Conservation (phyloP, 208 protist species). For the Acanthamoeba sp. region DNA sequence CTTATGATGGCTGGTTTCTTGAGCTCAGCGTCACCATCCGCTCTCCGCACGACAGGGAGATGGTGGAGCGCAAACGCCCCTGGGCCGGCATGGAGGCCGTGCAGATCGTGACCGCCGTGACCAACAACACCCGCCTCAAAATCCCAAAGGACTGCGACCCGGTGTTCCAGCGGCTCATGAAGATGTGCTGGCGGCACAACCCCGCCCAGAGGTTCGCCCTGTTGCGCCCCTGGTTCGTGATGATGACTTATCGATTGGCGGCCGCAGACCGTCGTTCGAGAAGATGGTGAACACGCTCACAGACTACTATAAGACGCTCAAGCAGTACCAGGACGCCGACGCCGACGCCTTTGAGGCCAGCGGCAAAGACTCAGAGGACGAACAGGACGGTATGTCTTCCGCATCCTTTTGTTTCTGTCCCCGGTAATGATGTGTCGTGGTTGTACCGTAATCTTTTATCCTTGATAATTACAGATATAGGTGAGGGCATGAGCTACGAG, state of each 20-base stretch:
- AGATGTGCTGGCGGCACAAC: constrained; percentile 69
- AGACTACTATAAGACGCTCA: constrained; percentile 64
- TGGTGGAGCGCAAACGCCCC: constrained; percentile 46
- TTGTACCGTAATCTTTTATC: background rate
- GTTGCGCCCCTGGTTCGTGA: background rate
- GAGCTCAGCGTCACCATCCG: background rate
- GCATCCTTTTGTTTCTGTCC: background rate
- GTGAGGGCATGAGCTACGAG: constrained; percentile 23
- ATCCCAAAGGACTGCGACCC: constrained; percentile 70
- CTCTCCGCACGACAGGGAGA: background rate
- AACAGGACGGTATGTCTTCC: background rate
- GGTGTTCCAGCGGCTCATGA: constrained; percentile 50
- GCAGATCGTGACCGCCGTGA: constrained; percentile 52
- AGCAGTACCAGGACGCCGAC: constrained; percentile 39
- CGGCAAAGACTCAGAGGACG: background rate
- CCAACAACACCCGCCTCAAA: constrained; percentile 53
- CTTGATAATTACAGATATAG: background rate
- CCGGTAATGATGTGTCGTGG: no score
- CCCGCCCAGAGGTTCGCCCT: constrained; percentile 21
- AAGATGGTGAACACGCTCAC: constrained; percentile 44
- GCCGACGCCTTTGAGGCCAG: constrained; percentile 24
- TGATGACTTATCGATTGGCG: background rate
- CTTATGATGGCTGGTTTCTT: background rate
- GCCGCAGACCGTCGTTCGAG: constrained; percentile 63
- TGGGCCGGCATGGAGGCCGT: constrained; percentile 60